These are phyloP conservation scores for Geranium incanum DNA, from an alignment of 441 rosid genomes.

Conservation along the genomic window DNA sequence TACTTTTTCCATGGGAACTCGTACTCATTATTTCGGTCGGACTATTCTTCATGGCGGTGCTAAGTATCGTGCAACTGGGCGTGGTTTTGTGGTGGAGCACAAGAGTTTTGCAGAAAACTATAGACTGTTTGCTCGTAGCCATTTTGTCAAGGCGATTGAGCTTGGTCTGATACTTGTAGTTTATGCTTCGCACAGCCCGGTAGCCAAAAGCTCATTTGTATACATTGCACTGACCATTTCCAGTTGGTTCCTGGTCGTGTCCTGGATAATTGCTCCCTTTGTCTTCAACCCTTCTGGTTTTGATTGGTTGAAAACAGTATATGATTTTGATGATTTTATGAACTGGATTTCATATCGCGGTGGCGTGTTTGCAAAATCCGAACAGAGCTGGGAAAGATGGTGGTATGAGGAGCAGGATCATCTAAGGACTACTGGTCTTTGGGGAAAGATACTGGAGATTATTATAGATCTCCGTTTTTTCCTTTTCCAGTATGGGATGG, in stretches of 20 bases:
- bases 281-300: conserved; percentile 50
- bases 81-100: conserved; percentile 91
- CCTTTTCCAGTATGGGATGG: conserved; percentile 85
- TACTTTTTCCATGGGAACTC: conserved; percentile 93
- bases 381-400: conserved; percentile 96
- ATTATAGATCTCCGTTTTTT: conserved; percentile 79
- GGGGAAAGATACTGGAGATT: conserved; percentile 58
- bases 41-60: conserved; percentile 94
- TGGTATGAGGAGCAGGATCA: conserved; percentile 92
- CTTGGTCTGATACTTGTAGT: conserved; percentile 76
- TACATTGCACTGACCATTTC: conserved; percentile 77
- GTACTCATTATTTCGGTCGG: conserved; percentile 81
- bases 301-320: conserved; percentile 44
- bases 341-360: conserved; percentile 82
- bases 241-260: conserved; percentile 78
- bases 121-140: conserved; percentile 79
- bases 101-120: conserved; percentile 79
- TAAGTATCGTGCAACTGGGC: conserved; percentile 83
- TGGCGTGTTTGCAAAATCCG: conserved; percentile 60
- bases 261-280: conserved; percentile 83
- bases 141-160: conserved; percentile 82
- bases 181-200: conserved; percentile 62
- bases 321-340: conserved; percentile 87
- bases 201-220: conserved; percentile 58
- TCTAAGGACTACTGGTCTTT: neutral